phyloP scores from a whole-genome alignment of 306 rosid genomes.

The cucumber (Cucumis sativus) region DNA sequence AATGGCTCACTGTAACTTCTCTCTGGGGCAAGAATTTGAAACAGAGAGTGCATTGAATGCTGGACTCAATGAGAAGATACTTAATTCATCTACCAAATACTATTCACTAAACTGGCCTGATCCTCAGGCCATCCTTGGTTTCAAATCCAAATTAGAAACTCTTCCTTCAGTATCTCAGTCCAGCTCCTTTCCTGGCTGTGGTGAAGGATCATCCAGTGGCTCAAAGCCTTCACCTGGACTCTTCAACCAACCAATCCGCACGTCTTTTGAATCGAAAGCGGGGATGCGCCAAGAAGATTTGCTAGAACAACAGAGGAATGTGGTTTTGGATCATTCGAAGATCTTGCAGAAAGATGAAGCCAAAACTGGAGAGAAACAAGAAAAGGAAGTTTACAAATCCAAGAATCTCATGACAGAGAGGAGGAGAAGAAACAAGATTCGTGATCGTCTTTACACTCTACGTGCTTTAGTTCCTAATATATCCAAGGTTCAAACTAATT shows the following conservation, averaged over 20 bases:
- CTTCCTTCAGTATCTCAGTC: constrained; percentile 15
- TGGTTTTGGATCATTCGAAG: constrained; percentile 16
- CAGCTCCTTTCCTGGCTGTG: constrained; percentile 34
- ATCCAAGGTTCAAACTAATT: constrained; percentile 43
- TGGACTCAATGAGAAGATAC: constrained; percentile 18
- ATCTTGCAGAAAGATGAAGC: constrained; percentile 18
- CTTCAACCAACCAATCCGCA: constrained; percentile 14
- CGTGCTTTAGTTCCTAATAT: constrained; percentile 80
- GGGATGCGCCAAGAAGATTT: constrained; percentile 10
- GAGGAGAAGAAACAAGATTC: constrained; percentile 62
- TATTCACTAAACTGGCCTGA: constrained; percentile 11
- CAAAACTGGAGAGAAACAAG: constrained; percentile 16
- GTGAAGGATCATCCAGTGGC: constrained; percentile 42
- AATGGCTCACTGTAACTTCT: constrained; percentile 24
- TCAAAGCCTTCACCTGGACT: constrained; percentile 34
- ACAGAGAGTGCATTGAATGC: constrained; percentile 9
- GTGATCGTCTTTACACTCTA: constrained; percentile 33
- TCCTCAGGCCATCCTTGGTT: constrained; percentile 7
- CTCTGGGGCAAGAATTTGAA: constrained; percentile 32
- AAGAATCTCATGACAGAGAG: constrained; percentile 73
- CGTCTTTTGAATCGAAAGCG: constrained; percentile 12
- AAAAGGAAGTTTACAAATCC: constrained; percentile 26
- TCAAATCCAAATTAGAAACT: constrained; percentile 17
- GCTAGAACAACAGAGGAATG: constrained; percentile 14
- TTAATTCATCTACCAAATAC: constrained; percentile 12